These are phyloP conservation scores for Leucosporidium yakuticum DNA, from an alignment of 768 basidiomycete genomes.

Conservation along the genomic window DNA sequence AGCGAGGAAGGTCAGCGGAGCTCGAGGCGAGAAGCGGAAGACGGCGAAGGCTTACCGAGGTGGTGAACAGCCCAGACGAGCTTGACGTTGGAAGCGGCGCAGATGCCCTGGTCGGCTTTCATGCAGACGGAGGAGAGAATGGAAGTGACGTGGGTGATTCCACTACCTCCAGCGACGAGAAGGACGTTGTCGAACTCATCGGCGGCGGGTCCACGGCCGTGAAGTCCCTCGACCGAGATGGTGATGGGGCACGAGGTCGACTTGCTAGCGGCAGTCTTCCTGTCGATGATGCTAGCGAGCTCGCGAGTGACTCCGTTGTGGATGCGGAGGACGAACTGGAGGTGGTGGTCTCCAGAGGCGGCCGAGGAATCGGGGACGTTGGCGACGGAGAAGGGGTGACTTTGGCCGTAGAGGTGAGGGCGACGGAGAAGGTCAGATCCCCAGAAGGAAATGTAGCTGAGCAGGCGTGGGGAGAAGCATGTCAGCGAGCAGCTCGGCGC, in stretches of 20 bases:
- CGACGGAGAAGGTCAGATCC: constrained; percentile 13
- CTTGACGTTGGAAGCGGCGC: neutral
- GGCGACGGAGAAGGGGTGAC: constrained; percentile 29
- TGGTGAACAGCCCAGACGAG: constrained; percentile 1
- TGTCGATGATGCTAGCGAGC: constrained; percentile 14
- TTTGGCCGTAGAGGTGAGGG: constrained; percentile 25
- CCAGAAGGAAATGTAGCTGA: constrained; percentile 30
- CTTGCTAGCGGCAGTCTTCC: neutral
- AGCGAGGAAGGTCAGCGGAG: neutral
- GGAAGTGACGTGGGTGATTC: constrained; percentile 21
- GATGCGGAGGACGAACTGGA: constrained; percentile 31
- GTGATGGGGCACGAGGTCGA: neutral
- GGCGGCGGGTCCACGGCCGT: constrained; percentile 6
- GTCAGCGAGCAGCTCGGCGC: no score
- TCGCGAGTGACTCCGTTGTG: constrained; percentile 18
- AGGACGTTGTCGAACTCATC: constrained; percentile 18
- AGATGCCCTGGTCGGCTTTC: neutral
- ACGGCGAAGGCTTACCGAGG: neutral
- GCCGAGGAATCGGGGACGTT: constrained; percentile 7
- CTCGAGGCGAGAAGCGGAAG: neutral
- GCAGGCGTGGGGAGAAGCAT: no score
- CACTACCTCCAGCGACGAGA: constrained; percentile 29
- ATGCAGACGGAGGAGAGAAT: constrained; percentile 8
- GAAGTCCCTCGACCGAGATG: constrained; percentile 26
- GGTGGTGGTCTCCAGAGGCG: neutral